Conservation (phyloP, 306 rosid species). For the Quercus wislizeni region DNA sequence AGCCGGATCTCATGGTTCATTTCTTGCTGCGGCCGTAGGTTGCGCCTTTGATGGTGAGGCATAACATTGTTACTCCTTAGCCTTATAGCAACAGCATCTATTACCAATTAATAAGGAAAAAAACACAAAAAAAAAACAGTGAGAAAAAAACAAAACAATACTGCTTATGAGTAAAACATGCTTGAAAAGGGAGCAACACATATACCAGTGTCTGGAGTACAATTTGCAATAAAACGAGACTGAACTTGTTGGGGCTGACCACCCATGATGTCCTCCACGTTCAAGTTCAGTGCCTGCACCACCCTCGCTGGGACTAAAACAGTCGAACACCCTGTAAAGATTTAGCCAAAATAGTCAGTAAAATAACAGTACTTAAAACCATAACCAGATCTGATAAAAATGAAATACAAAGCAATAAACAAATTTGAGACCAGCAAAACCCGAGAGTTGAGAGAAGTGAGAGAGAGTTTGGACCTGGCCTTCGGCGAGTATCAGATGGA, state of each 20-base stretch:
- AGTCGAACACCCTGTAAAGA: conserved; percentile 43
- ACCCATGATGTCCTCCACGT: conserved; percentile 31
- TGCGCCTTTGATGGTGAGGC: conserved; percentile 40
- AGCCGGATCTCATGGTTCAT: conserved; percentile 53
- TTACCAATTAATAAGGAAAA: neutral
- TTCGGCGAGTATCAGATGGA: conserved; percentile 30
- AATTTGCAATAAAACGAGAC: conserved; percentile 27
- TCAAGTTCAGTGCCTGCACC: conserved; percentile 60
- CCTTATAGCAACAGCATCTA: conserved; percentile 26
- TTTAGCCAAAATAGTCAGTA: neutral
- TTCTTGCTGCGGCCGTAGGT: conserved; percentile 26
- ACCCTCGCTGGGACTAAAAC: conserved; percentile 66
- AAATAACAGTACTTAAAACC: neutral
- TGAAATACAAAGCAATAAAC: neutral
- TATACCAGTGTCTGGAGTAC: conserved; percentile 42
- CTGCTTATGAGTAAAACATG: neutral
- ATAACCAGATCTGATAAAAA: neutral
- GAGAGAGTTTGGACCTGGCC: conserved; percentile 33
- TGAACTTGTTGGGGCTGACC: conserved; percentile 34
- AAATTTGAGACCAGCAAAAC: neutral
- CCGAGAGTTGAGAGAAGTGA: fast-evolving
- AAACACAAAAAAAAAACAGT: neutral
- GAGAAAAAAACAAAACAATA: neutral
- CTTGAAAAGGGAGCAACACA: neutral
- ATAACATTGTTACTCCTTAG: conserved; percentile 6